Conservation (phyloP, 139 green algal species). For the Zygnema circumcarinatum region DNA sequence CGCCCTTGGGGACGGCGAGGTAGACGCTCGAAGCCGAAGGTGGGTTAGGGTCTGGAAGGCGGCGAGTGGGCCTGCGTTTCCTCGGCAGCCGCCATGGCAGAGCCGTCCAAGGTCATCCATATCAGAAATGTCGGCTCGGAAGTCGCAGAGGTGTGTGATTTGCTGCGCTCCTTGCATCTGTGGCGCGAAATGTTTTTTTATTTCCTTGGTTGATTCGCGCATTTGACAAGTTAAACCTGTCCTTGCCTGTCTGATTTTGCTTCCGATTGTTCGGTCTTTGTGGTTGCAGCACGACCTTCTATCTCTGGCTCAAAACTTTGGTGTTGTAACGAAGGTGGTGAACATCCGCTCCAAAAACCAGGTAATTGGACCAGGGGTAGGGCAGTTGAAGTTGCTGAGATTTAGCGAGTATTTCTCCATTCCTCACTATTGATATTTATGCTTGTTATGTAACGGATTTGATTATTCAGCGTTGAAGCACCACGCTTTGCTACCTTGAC, state of each 20-base stretch:
- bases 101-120: conserved; percentile 55
- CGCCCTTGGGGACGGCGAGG: no score
- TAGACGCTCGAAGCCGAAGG: no score
- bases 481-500: no score
- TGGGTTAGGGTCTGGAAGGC: no score
- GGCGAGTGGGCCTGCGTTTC: no score
- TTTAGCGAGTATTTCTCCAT: no score
- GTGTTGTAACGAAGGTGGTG: conserved; percentile 50
- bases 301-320: conserved; percentile 47
- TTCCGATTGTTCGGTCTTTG: not conserved
- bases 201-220: conserved; percentile 8
- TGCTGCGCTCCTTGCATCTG: not conserved
- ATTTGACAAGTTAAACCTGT: not conserved
- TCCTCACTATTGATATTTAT: no score
- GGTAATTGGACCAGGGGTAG: conserved; percentile 35
- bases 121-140: conserved; percentile 46
- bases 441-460: no score
- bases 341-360: conserved; percentile 57
- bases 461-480: no score
- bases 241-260: conserved; percentile 12
- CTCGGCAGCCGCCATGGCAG: conserved; percentile 9
- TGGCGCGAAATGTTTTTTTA: not conserved
- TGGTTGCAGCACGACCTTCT: conserved; percentile 47
- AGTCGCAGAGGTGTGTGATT: conserved; percentile 38
- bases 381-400: no score